A percentile compares a stretch with the other conserved stretches of the same genome.
Conservation (phyloP, 768 basidiomycete species). For the Auricularia sp. region DNA sequence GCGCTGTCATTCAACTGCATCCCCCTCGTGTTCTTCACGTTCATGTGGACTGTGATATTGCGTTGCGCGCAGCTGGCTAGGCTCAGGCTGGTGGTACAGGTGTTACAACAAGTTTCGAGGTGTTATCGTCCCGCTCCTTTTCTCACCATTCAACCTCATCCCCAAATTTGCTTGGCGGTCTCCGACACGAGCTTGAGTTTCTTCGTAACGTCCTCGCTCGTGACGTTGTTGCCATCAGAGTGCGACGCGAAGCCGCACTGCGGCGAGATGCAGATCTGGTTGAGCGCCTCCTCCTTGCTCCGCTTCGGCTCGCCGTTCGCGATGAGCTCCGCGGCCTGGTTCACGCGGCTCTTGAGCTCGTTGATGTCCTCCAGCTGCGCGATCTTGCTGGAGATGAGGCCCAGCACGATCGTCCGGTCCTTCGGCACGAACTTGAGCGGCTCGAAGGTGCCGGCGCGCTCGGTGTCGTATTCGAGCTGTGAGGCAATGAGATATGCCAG, state of each 20-base stretch:
- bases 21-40: too few species aligned
- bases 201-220: conserved; percentile 37
- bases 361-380: conserved; percentile 42
- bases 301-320: conserved; percentile 33
- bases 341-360: conserved; percentile 39
- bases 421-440: conserved; percentile 23
- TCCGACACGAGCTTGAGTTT: conserved; percentile 38
- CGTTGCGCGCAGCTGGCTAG: too few species aligned
- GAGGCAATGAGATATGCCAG: neutral
- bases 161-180: conserved; percentile 40
- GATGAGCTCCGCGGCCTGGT: conserved; percentile 44
- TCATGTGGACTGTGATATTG: too few species aligned
- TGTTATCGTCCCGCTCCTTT: too few species aligned
- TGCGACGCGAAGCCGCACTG: conserved; percentile 57
- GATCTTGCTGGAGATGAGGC: conserved; percentile 36
- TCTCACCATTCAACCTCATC: neutral
- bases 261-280: conserved; percentile 51
- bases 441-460: conserved; percentile 43
- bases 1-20: too few species aligned
- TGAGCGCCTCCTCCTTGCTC: conserved; percentile 39
- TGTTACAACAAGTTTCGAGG: too few species aligned
- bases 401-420: conserved; percentile 33
- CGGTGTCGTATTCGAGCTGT: conserved; percentile 56
- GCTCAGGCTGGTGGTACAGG: too few species aligned
- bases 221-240: conserved; percentile 48